Conservation (phyloP, 176 grass and related monocot species). For the Rhynchospora pubera region DNA sequence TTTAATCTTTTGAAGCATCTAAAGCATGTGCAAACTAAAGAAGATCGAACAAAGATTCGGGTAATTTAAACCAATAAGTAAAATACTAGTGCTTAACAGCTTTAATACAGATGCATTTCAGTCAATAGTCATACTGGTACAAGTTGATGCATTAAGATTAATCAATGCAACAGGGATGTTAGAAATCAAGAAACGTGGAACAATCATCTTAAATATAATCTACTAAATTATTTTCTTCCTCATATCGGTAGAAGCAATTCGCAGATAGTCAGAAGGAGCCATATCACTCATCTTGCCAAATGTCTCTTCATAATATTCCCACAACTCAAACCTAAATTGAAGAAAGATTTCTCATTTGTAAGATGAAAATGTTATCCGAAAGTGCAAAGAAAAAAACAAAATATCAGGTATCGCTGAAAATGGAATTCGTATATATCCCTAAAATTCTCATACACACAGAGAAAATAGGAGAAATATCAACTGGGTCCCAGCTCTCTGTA, state of each 20-base stretch:
- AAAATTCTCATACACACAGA: background rate
- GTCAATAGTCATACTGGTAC: background rate
- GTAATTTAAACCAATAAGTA: background rate
- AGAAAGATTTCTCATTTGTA: background rate
- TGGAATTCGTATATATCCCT: background rate
- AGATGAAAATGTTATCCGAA: background rate
- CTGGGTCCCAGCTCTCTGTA: background rate
- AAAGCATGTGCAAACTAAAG: background rate
- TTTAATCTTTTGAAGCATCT: too few species aligned
- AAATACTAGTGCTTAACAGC: background rate
- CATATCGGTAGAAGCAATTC: constrained; percentile 58
- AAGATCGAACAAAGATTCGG: background rate
- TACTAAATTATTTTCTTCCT: constrained; percentile 27
- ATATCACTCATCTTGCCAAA: constrained; percentile 66
- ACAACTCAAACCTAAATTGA: constrained; percentile 57
- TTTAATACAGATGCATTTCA: background rate
- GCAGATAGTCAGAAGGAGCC: constrained; percentile 37
- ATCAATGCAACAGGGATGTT: background rate
- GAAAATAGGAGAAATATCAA: background rate
- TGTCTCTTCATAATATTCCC: constrained; percentile 51
- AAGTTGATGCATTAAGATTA: background rate
- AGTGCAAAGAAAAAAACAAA: background rate
- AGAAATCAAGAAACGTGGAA: background rate
- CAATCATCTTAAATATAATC: background rate
- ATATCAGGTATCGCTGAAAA: background rate